Evolutionary conservation across 2,329 filamentous ascomycete species (phyloP).

Genomic region (Kalmusia sp.): DNA sequence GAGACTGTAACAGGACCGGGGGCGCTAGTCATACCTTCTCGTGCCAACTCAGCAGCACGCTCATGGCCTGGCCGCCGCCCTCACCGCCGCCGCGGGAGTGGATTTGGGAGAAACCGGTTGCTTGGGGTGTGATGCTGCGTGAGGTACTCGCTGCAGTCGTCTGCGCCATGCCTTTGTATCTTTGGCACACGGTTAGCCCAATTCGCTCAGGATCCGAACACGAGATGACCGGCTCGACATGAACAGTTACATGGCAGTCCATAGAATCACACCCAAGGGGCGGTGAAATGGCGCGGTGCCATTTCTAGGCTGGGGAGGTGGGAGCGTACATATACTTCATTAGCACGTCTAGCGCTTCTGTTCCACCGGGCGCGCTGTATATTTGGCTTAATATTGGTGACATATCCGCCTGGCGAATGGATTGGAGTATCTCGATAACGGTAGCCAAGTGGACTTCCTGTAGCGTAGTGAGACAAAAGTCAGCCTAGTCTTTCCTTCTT

Average conservation of each 20-base stretch:
- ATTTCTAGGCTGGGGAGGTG: conserved; percentile 11
- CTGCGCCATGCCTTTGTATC: conserved; percentile 86
- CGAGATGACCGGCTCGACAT: conserved; percentile 8
- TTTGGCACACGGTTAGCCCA: conserved; percentile 47
- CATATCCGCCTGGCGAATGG: conserved; percentile 96
- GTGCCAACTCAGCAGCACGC: conserved; percentile 96
- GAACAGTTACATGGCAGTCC: conserved; percentile 13
- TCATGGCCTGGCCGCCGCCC: conserved; percentile 88
- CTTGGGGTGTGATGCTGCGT: conserved; percentile 70
- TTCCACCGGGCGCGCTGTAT: conserved; percentile 78
- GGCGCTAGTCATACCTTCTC: conserved; percentile 69
- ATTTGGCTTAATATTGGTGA: conserved; percentile 83
- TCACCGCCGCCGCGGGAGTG: conserved; percentile 65
- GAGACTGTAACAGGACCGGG: conserved; percentile 5
- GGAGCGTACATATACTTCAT: conserved; percentile 95
- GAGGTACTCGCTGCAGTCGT: conserved; percentile 35
- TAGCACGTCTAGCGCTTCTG: conserved; percentile 86
- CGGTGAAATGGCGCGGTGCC: conserved; percentile 11
- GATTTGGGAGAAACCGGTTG: conserved; percentile 88
- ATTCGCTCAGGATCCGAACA: conserved; percentile 2
- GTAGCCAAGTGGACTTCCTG: conserved; percentile 87
- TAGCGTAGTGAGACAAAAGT: conserved; percentile 28
- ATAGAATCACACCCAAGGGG: conserved; percentile 14
- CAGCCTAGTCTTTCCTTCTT: conserved; percentile 31
- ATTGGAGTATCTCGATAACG: conserved; percentile 91